phyloP scores from a whole-genome alignment of 2,329 filamentous ascomycete genomes.

The Cladosporium sp. region DNA sequence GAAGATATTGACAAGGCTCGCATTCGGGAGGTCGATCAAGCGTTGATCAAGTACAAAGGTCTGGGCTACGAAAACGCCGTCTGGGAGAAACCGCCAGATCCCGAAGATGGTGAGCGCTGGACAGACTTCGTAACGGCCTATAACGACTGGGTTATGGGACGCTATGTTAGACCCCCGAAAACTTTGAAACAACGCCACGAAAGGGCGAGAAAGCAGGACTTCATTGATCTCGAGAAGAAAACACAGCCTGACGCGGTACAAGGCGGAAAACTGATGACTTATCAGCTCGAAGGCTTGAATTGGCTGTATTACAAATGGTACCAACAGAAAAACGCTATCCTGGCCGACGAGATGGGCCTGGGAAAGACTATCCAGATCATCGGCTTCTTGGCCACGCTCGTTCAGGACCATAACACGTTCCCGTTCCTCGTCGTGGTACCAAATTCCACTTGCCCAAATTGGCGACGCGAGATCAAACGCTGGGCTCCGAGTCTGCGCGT shows the following conservation, averaged over 20 bases:
- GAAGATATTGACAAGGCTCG: conserved; percentile 68
- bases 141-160: conserved; percentile 76
- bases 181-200: conserved; percentile 65
- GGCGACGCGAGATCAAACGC: conserved; percentile 90
- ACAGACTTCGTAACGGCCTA: conserved; percentile 78
- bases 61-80: conserved; percentile 85
- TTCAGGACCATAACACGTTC: conserved; percentile 65
- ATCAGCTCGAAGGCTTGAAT: conserved; percentile 88
- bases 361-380: conserved; percentile 97
- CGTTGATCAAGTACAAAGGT: conserved; percentile 88
- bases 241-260: conserved; percentile 69
- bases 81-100: conserved; percentile 76
- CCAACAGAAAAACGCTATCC: conserved; percentile 74
- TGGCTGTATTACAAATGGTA: conserved; percentile 94
- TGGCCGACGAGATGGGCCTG: conserved; percentile 97
- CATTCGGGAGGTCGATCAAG: conserved; percentile 66
- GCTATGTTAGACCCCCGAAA: conserved; percentile 62
- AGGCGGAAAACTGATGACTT: conserved; percentile 82
- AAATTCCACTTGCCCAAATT: conserved; percentile 95
- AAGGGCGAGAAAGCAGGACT: conserved; percentile 58
- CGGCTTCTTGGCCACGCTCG: conserved; percentile 69
- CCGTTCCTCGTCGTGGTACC: conserved; percentile 92
- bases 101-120: conserved; percentile 65
- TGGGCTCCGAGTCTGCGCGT: conserved; percentile 85
- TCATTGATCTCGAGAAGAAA: conserved; percentile 60